phyloP scores from a whole-genome alignment of 352 stramenopile species.

The Pythium grandisporangium region DNA sequence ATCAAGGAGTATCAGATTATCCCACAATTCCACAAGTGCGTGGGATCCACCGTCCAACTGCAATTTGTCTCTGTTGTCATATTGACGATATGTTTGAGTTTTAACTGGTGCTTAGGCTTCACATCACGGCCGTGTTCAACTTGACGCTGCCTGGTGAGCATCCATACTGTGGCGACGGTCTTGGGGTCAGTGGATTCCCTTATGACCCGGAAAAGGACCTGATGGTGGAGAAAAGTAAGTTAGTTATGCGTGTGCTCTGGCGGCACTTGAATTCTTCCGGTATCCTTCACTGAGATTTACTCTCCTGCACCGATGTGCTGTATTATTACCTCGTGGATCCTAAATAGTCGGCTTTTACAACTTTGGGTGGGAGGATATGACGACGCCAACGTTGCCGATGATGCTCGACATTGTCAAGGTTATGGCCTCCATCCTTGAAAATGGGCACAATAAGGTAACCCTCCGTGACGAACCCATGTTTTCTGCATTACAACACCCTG shows the following conservation, averaged over 20 bases:
- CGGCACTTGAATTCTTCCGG: too few species aligned
- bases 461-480: too few species aligned
- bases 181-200: constrained; percentile 70
- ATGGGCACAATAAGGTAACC: constrained; percentile 50
- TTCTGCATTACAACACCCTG: not conserved
- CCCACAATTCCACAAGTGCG: constrained; percentile 71
- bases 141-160: constrained; percentile 88
- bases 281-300: too few species aligned
- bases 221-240: constrained; percentile 79
- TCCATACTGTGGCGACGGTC: constrained; percentile 82
- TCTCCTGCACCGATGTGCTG: too few species aligned
- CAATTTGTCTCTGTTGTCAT: not conserved
- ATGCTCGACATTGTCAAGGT: constrained; percentile 87
- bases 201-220: constrained; percentile 85
- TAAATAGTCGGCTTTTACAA: constrained; percentile 89
- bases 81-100: constrained; percentile 1
- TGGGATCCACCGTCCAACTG: not conserved
- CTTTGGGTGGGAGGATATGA: constrained; percentile 91
- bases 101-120: constrained; percentile 26
- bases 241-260: too few species aligned
- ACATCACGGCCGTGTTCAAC: constrained; percentile 85
- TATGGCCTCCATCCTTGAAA: constrained; percentile 62
- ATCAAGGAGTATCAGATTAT: constrained; percentile 78
- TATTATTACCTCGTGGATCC: too few species aligned
- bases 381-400: constrained; percentile 70